phyloP scores from a whole-genome alignment of 805 yeast genomes.

The Candida boleticola region DNA sequence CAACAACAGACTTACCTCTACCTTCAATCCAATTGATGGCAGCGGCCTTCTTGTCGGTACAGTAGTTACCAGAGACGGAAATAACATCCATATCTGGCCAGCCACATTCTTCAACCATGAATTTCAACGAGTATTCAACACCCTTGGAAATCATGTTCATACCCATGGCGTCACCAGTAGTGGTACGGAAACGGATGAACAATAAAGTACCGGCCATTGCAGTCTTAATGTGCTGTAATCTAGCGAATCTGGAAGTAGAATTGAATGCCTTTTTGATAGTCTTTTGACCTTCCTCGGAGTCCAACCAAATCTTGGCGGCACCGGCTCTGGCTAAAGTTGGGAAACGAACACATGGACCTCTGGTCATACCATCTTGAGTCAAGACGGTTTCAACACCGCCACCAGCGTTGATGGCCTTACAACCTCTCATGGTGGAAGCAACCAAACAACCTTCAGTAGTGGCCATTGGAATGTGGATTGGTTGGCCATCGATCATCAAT shows the following conservation, averaged over 20 bases:
- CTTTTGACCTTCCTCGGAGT: slow-evolving; percentile 89
- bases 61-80: slow-evolving; percentile 94
- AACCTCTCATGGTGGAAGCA: slow-evolving; percentile 98
- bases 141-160: slow-evolving; percentile 99
- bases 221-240: slow-evolving; percentile 85
- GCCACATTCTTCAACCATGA: slow-evolving; percentile 85
- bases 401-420: slow-evolving; percentile 95
- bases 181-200: slow-evolving; percentile 92
- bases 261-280: slow-evolving; percentile 85
- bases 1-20: slow-evolving; percentile 96
- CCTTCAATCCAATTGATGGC: slow-evolving; percentile 99
- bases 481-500: slow-evolving; percentile 79
- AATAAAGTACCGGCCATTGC: slow-evolving; percentile 91
- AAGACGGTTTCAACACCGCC: slow-evolving; percentile 93
- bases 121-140: slow-evolving; percentile 80
- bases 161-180: slow-evolving; percentile 99
- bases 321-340: slow-evolving; percentile 84
- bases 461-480: slow-evolving; percentile 96
- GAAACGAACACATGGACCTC: slow-evolving; percentile 97
- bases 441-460: slow-evolving; percentile 99
- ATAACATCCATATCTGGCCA: slow-evolving; percentile 92
- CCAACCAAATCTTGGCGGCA: slow-evolving; percentile 92
- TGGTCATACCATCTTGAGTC: slow-evolving; percentile 97
- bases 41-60: slow-evolving; percentile 97
- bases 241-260: slow-evolving; percentile 96